Base-by-base conservation (phyloP, 1,284 basidiomycete genomes). In the Cryptococcus sp. region DNA sequence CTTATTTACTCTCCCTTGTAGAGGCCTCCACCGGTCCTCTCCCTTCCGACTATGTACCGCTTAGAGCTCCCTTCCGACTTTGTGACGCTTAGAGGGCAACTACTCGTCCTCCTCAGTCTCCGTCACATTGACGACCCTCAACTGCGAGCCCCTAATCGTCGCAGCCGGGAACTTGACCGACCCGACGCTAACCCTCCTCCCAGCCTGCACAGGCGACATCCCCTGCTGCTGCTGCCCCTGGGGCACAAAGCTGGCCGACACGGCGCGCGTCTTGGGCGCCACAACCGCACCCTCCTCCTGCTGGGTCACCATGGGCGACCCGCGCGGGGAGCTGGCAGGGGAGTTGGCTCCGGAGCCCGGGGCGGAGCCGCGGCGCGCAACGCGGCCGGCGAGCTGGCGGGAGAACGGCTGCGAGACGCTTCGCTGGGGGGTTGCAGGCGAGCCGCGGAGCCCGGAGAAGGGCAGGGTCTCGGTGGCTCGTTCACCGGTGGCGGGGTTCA, bases 111-210 rank as follows among this genome's bases (percentile, higher is more conserved):
- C 54, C 15, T 60, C 55, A 28, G 44, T 37, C 39, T 63, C 57
- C 18, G 59, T 65, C 21, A 56, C 23, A 38, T 68, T 70, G 40
- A 66, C 60, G 12, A 70, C 65, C 28, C 65, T 53, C 51, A 70
- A 59, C 55, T 63, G 60, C 51, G 64, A 67, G 24, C 57, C 58
- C 42, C 57, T 48, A 23, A 59, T 61, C 53, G 18, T 20, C 37
- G 46, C 44, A 35, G 24, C 18, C n/a, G 50, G 42, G 20, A 35
- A 52, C 39, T 43, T 46, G 16, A 56, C 16, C 16, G 50, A 46
- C 23, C 52, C 48, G 18, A 35, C 52, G 35, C 53, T 57, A 8
- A 53, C 46, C 35, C 53, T 35, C 28, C 56, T 37, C 16, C 13
- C n/a, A 4, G 28, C 28, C 28, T 33, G 28, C 28, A 33, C 28